Conservation (phyloP, 176 grass and related monocot genomes). For the Oryza longistaminata region DNA sequence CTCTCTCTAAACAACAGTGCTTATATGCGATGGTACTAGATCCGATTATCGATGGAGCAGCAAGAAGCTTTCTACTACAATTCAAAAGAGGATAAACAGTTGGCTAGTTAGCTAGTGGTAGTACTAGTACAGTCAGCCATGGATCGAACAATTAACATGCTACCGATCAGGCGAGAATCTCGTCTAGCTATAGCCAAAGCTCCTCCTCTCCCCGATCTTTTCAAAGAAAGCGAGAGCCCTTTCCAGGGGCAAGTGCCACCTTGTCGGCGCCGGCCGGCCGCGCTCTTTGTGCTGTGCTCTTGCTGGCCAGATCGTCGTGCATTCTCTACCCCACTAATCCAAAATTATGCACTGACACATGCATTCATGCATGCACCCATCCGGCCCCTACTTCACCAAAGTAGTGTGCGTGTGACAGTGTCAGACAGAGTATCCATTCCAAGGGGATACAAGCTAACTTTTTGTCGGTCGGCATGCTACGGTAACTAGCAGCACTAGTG, state of each 20-base stretch:
- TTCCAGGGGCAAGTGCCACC: conserved; percentile 52
- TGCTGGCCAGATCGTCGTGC: conserved; percentile 28
- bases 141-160: conserved; percentile 14
- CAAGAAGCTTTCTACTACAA: conserved; percentile 21
- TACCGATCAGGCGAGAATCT: conserved; percentile 30
- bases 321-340: conserved; percentile 21
- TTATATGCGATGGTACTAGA: background rate
- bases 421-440: background rate
- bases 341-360: conserved; percentile 31
- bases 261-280: conserved; percentile 30
- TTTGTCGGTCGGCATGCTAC: background rate
- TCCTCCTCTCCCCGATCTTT: conserved; percentile 26
- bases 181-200: background rate
- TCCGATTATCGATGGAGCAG: background rate
- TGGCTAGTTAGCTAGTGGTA: background rate
- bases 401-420: background rate
- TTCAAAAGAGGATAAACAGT: conserved; percentile 27
- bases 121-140: background rate
- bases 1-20: background rate
- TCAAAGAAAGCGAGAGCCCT: conserved; percentile 48
- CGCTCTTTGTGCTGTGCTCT: conserved; percentile 22
- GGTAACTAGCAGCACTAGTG: background rate
- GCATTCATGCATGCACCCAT: conserved; percentile 4
- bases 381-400: conserved; percentile 37
- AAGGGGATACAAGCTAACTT: background rate